These are phyloP conservation scores for Naganishia kalamii DNA, from an alignment of 768 basidiomycete species.

Conservation along the genomic window DNA sequence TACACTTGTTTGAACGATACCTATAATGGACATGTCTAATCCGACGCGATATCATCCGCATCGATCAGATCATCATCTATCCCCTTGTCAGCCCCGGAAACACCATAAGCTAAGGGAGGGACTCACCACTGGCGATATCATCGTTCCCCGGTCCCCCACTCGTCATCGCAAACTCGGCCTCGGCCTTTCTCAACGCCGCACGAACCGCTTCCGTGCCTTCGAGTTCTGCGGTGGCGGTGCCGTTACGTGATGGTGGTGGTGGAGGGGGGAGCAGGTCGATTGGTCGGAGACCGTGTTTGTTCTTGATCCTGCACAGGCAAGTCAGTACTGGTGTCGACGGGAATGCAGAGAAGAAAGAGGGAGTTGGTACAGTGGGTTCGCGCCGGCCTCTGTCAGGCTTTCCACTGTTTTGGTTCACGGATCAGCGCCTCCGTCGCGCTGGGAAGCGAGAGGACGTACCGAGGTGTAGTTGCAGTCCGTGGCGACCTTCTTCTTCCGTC, in stretches of 20 bases:
- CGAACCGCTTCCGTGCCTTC: conserved; percentile 19
- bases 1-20: no score
- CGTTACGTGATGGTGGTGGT: conserved; percentile 17
- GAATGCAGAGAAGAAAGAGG: neutral
- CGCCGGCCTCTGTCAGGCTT: conserved; percentile 21
- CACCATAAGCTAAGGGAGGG: neutral
- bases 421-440: no score
- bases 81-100: neutral
- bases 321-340: neutral
- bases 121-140: conserved; percentile 25
- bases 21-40: neutral
- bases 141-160: conserved; percentile 9
- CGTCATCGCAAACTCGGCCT: conserved; percentile 16
- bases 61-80: conserved; percentile 25
- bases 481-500: conserved; percentile 22
- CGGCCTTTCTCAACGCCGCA: conserved; percentile 17
- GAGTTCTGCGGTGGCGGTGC: neutral
- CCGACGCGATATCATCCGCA: conserved; percentile 25
- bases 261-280: conserved; percentile 25
- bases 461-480: conserved; percentile 19
- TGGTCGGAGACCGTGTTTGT: conserved; percentile 19
- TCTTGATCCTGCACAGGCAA: conserved; percentile 16
- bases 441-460: conserved; percentile 9
- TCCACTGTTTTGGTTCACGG: neutral
- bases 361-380: conserved; percentile 20